Base-by-base conservation (phyloP, 495 filamentous ascomycete species). In the Pseudotulostoma volvatum region DNA sequence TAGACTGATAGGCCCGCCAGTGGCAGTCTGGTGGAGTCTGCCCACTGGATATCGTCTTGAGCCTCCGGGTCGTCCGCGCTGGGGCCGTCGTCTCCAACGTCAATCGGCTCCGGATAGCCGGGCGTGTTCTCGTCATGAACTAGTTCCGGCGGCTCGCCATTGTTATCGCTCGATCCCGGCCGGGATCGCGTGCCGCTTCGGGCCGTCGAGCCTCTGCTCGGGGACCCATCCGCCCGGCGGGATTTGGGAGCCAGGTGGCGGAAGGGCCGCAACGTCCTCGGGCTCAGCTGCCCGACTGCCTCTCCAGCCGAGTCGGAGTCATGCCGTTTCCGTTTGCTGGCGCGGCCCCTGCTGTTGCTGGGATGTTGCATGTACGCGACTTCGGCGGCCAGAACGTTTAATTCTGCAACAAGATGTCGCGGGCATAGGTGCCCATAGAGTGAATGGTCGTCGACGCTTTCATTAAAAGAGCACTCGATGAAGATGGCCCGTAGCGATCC, bases 381-480 rank as follows among this genome's bases (percentile, higher is more conserved):
- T 44, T 76, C 67, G 1, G 51, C 58, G 0, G 84, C 90, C 0
- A 97, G 66, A 0, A 63, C 68, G 33, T 60, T 66, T 48, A 97
- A 62, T 53, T 97, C 90, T 17, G 74, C 65, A 31, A 79, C 69
- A 3, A 97, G 58, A 52, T 84, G 86, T 3, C 78, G 68, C 1
- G 90, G 88, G 4, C 79, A 76, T 2, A 97, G 68, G 49, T 97
- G 90, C 1, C 90, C 90, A 50, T 81, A 97, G 2, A 97, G 68
- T 5, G 70, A 68, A 18, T 76, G 72, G 37, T 87, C 79, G 11
- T 74, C 65, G 44, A 81, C 76, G 5, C 66, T 67, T 49, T 93
- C 76, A 44, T 80, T 81, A 53, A 84, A 97, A 20, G 81, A 88
- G 53, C 90, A 96, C 64, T 97, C 90, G 47, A 97, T 94, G 50